phyloP scores from a whole-genome alignment of 192 early-diverging fungal species.

The Rhizophagus prolifer region DNA sequence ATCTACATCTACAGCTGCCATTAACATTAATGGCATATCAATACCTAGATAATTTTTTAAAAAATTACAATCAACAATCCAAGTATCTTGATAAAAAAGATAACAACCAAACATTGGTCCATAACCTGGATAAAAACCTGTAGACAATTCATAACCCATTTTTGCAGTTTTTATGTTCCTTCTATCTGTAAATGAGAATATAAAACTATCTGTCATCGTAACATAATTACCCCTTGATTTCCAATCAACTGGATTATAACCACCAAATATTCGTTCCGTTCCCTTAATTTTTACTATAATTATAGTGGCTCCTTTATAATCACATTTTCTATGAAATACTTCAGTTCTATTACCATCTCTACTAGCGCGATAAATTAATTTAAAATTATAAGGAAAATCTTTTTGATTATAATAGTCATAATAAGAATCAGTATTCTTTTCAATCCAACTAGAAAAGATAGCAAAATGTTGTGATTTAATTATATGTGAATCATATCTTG shows the following conservation, averaged over 20 bases:
- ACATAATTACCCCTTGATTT: neutral
- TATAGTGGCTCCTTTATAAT: neutral
- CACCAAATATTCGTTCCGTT: neutral
- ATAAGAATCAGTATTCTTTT: neutral
- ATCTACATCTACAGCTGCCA: neutral
- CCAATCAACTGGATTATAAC: slow-evolving; percentile 4
- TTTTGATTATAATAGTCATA: neutral
- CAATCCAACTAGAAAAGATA: neutral
- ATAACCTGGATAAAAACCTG: too few species aligned
- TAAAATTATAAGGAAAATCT: neutral
- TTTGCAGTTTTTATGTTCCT: neutral
- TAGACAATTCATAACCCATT: neutral
- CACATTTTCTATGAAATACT: neutral
- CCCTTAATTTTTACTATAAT: neutral
- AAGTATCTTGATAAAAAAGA: too few species aligned
- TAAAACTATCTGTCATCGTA: neutral
- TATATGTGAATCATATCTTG: neutral
- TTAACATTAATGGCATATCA: too few species aligned
- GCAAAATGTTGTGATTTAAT: neutral
- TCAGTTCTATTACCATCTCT: neutral
- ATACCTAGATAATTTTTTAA: neutral
- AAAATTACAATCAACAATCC: neutral
- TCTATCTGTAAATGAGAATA: neutral
- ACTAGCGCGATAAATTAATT: neutral
- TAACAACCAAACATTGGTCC: too few species aligned